Base-by-base conservation (phyloP, 106 monocot species). In the Acorus calamus region DNA sequence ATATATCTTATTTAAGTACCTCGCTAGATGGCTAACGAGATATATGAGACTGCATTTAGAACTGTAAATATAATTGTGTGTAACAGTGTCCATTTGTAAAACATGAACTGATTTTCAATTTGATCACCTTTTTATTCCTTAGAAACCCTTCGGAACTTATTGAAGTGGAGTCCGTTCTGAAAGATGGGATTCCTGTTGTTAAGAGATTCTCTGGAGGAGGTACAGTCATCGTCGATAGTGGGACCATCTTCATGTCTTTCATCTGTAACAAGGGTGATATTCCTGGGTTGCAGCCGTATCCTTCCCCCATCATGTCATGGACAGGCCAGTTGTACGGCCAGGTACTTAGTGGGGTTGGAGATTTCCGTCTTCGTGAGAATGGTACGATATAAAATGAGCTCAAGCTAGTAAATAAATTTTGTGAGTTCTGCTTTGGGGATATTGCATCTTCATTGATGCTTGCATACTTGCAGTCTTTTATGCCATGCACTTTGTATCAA, bases 201-300 rank as follows among this genome's bases (percentile, higher is more conserved):
- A 78, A 64, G 64, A 84, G 96, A 70, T 98, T 91, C 69, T 77
- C 74, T 49, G 91, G 91, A 49, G 91, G 96, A 6, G 91, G 96
- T 12, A 91, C 96, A n/a, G 96, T 98, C 44, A 83, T 98, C 66
- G 96, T 98, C 48, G 96, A 88, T 66, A 62, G 73, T 49, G 81
- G 64, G 43, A 98, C 87, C 2, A 62, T 91, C 55, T 98, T 98
- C 69, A 67, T 85, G 7, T 82, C 74, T 60, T 69, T 91, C n/a
- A 91, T 96, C 56, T 96, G 96, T 76, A 91, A 85, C 61, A 98
- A 87, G 74, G 73, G 67, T 63, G 85, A 75, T 69, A 55, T 98
- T 75, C 78, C 85, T 62, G 82, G 80, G 47, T 57, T 98, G 46
- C 85, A 98, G 44, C 80, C 80, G 12, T 91, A 79, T 81, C 91